Evolutionary conservation across 305 asterid genomes (phyloP).

Genomic region (Fraxinus latifolia): DNA sequence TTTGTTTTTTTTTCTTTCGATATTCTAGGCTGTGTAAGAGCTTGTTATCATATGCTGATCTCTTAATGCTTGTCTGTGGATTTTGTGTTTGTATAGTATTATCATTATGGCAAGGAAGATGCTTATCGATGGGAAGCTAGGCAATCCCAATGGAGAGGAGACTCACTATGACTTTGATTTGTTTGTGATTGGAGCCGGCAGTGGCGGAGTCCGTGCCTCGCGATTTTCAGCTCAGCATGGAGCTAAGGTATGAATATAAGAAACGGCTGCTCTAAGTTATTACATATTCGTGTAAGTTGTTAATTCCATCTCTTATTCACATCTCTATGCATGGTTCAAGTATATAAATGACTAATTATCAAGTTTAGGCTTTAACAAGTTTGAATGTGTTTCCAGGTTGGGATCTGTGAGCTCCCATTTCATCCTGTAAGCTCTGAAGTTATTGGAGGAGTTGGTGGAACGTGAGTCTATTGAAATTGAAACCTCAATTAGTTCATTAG

Average conservation of each 20-base stretch:
- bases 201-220: slow-evolving; percentile 97
- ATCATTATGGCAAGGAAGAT: slow-evolving; percentile 81
- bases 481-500: slow-evolving; percentile 16
- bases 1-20: slow-evolving; percentile 6
- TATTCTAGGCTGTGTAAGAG: slow-evolving; percentile 8
- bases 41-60: slow-evolving; percentile 10
- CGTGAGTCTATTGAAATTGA: slow-evolving; percentile 53
- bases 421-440: slow-evolving; percentile 94
- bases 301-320: not conserved
- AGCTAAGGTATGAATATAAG: slow-evolving; percentile 60
- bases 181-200: slow-evolving; percentile 96
- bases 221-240: slow-evolving; percentile 88
- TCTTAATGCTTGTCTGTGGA: slow-evolving; percentile 24
- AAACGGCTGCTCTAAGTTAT: slow-evolving; percentile 17
- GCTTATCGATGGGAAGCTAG: slow-evolving; percentile 73
- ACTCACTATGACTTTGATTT: slow-evolving; percentile 73
- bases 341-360: not conserved
- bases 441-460: slow-evolving; percentile 97
- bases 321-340: slow-evolving; percentile 6
- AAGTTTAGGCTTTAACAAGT: slow-evolving; percentile 2
- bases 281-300: not conserved
- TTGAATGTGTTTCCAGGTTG: slow-evolving; percentile 53
- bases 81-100: slow-evolving; percentile 31
- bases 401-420: slow-evolving; percentile 96
- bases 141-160: slow-evolving; percentile 40